Evolutionary conservation across 345 rosid species (phyloP).

Genomic region (Pugionium cornutum): DNA sequence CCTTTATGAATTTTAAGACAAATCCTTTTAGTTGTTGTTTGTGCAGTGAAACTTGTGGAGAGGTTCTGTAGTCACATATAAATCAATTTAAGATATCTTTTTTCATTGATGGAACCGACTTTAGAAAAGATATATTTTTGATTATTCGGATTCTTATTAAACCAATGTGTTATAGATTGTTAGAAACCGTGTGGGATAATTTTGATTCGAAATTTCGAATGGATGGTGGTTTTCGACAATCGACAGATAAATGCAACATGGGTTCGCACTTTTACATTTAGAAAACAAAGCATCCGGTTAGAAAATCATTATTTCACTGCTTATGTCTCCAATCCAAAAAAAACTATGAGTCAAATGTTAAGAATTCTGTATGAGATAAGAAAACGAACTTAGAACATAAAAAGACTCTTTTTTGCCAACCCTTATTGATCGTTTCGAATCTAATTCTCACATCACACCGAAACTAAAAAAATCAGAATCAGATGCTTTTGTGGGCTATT

Average conservation of each 20-base stretch:
- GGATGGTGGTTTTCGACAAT: not conserved
- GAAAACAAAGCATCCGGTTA: no score
- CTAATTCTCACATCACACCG: slow-evolving; percentile 35
- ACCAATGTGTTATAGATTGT: slow-evolving; percentile 24
- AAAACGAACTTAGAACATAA: no score
- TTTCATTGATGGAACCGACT: slow-evolving; percentile 30
- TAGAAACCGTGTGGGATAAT: slow-evolving; percentile 32
- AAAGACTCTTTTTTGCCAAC: slow-evolving; percentile 1
- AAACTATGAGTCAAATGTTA: no score
- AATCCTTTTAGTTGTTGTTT: slow-evolving; percentile 9
- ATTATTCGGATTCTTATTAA: slow-evolving; percentile 38
- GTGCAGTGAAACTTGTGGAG: not conserved
- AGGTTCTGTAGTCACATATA: slow-evolving; percentile 20
- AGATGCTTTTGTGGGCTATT: slow-evolving; percentile 21
- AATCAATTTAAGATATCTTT: not conserved
- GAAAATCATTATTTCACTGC: no score
- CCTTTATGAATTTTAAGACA: not conserved
- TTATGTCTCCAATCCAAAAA: no score
- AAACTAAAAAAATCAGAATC: slow-evolving; percentile 24
- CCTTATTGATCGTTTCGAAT: slow-evolving; percentile 35
- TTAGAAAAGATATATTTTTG: slow-evolving; percentile 6
- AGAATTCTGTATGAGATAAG: no score
- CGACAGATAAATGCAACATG: no score
- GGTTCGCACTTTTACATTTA: no score
- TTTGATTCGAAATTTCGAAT: slow-evolving; percentile 1